Conservation (phyloP, 495 filamentous ascomycete species). For the Daldinia childiae region DNA sequence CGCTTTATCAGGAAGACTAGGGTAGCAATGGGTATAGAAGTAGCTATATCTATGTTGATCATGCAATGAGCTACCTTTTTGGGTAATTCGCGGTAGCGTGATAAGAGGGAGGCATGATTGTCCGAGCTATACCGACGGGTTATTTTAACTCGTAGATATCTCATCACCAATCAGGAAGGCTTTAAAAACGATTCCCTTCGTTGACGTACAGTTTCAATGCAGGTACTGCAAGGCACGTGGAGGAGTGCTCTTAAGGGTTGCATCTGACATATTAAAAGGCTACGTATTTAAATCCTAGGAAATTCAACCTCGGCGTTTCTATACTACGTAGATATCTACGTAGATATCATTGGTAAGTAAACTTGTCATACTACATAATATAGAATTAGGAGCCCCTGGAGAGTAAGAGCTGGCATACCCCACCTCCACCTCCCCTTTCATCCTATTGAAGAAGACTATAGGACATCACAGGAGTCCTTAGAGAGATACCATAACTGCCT, state of each 20-base stretch:
- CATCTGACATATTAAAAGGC: not conserved
- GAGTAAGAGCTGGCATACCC: not conserved
- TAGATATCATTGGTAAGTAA: not conserved
- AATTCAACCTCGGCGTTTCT: not conserved
- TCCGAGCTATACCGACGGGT: not conserved
- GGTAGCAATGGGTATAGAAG: constrained; percentile 19
- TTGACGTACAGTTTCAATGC: not conserved
- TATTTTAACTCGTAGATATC: not conserved
- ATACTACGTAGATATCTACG: not conserved
- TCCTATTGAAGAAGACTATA: not conserved
- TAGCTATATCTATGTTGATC: constrained; percentile 5
- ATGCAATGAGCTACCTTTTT: not conserved
- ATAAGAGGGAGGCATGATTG: not conserved
- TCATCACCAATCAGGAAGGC: not conserved
- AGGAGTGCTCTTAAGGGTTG: not conserved
- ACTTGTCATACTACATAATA: not conserved
- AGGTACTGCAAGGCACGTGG: not conserved
- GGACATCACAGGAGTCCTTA: not conserved
- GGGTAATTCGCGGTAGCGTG: not conserved
- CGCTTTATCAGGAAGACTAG: constrained; percentile 29
- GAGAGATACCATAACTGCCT: not conserved
- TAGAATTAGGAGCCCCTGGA: not conserved
- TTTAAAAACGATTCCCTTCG: not conserved
- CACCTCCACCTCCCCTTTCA: not conserved
- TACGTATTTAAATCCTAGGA: not conserved